phyloP scores from a whole-genome alignment of 345 rosid species.

The Salix brachista region DNA sequence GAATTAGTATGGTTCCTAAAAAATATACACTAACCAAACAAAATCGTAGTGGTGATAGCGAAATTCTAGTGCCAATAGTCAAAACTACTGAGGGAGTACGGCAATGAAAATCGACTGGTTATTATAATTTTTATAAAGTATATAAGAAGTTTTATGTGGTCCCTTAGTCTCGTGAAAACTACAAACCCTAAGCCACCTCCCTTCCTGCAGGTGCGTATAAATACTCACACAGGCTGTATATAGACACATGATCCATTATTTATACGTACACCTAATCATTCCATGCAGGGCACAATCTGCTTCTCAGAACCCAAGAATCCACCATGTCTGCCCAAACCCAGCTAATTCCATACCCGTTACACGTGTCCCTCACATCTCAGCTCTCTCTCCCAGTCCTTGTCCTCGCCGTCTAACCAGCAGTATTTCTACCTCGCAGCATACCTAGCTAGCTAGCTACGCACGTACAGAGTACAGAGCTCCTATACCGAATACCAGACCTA shows the following conservation, averaged over 20 bases:
- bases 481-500: not conserved
- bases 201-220: not conserved
- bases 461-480: not conserved
- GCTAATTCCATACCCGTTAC: slow-evolving; percentile 34
- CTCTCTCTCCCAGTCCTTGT: not conserved
- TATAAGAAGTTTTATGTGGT: slow-evolving; percentile 7
- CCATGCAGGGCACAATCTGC: slow-evolving; percentile 64
- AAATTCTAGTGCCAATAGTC: not conserved
- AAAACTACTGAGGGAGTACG: not conserved
- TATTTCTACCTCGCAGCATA: not conserved
- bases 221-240: no score
- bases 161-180: not conserved
- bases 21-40: no score
- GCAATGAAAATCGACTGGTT: not conserved
- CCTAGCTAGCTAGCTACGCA: not conserved
- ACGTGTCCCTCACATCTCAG: slow-evolving; percentile 20
- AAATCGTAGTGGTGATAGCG: not conserved
- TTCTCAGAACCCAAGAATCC: slow-evolving; percentile 55
- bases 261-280: slow-evolving; percentile 28
- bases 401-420: not conserved
- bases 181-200: not conserved
- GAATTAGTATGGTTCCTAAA: not conserved
- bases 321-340: slow-evolving; percentile 63
- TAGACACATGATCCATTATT: no score
- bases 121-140: not conserved